phyloP scores from a whole-genome alignment of 176 grass and related monocot species.

The Rhynchospora breviuscula region DNA sequence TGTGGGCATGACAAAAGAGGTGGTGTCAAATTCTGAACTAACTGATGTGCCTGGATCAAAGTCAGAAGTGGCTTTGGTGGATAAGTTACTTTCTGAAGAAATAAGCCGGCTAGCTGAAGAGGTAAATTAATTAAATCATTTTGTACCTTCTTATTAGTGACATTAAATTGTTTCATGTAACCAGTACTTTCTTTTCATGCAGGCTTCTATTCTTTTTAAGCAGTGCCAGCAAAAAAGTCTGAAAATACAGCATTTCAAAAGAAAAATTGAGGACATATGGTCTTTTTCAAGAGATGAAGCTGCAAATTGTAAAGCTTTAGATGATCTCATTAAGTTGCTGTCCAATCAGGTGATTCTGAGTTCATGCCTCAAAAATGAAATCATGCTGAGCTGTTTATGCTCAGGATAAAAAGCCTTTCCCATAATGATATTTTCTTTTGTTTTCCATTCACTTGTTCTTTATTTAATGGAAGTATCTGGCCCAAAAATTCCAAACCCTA shows the following conservation, averaged over 20 bases:
- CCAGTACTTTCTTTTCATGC: slow-evolving; percentile 22
- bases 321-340: slow-evolving; percentile 78
- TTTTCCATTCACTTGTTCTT: not conserved
- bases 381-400: not conserved
- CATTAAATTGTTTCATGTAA: not conserved
- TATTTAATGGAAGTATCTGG: not conserved
- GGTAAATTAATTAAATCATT: slow-evolving; percentile 38
- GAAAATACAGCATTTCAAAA: slow-evolving; percentile 70
- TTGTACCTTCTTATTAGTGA: not conserved
- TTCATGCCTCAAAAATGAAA: not conserved
- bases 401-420: not conserved
- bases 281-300: slow-evolving; percentile 61
- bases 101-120: slow-evolving; percentile 57
- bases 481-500: not conserved
- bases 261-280: slow-evolving; percentile 81
- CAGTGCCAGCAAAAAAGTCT: slow-evolving; percentile 69
- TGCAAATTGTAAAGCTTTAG: slow-evolving; percentile 78
- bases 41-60: slow-evolving; percentile 5
- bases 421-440: not conserved
- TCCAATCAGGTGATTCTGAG: slow-evolving; percentile 62
- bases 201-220: slow-evolving; percentile 60
- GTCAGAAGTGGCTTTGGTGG: slow-evolving; percentile 36
- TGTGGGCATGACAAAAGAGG: slow-evolving; percentile 14
- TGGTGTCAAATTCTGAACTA: not conserved
- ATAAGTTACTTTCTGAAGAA: slow-evolving; percentile 60